Evolutionary conservation across 352 stramenopile species (phyloP).

Genomic region (Ophiocytium majus): DNA sequence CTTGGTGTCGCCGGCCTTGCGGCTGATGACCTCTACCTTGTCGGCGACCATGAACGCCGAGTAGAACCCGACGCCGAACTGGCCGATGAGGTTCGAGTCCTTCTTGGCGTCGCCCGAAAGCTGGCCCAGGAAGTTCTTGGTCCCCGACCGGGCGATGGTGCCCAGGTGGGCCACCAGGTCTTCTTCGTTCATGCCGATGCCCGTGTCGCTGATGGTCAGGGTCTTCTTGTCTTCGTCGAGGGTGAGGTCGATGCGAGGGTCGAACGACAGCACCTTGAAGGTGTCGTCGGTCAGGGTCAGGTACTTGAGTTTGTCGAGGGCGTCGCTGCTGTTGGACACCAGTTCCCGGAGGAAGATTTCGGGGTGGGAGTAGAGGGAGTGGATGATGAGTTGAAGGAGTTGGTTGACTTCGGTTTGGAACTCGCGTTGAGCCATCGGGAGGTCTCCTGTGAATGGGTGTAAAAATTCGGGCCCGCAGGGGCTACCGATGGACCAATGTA

Average conservation of each 20-base stretch:
- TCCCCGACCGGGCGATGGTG: constrained; percentile 96
- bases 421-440: no score
- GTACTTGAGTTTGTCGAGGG: constrained; percentile 96
- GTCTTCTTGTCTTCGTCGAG: constrained; percentile 93
- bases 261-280: no score
- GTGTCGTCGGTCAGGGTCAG: constrained; percentile 95
- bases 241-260: constrained; percentile 94
- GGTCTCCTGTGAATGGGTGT: no score
- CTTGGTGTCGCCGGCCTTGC: constrained; percentile 29
- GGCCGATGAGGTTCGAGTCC: no score
- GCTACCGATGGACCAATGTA: no score
- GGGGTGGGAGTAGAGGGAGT: constrained; percentile 99
- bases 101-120: no score
- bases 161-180: constrained; percentile 96
- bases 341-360: constrained; percentile 84
- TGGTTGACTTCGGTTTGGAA: constrained; percentile 99
- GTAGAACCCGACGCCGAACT: no score
- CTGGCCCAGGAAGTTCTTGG: no score
- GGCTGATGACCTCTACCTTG: constrained; percentile 48
- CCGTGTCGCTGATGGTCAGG: constrained; percentile 96
- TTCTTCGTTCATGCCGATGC: constrained; percentile 94
- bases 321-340: constrained; percentile 93
- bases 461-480: no score
- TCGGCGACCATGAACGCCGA: constrained; percentile 62
- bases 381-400: constrained; percentile 95